phyloP scores from a whole-genome alignment of 148 eudicot genomes.

The Silene conica region DNA sequence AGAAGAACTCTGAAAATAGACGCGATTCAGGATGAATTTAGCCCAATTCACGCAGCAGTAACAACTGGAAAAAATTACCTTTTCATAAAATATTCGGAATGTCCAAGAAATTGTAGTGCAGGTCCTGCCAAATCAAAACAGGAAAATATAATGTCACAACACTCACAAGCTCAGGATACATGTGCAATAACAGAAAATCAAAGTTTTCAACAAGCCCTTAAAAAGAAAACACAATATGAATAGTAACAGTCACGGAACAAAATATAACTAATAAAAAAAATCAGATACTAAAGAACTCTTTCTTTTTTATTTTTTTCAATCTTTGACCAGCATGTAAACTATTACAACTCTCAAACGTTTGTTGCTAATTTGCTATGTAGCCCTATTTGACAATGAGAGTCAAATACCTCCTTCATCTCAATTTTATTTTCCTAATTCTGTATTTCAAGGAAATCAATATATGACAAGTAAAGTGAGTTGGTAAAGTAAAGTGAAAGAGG shows the following conservation, averaged over 20 bases:
- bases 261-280: neutral
- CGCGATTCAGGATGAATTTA: neutral
- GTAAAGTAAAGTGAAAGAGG: too few species aligned
- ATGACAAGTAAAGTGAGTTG: too few species aligned
- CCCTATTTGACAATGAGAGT: neutral
- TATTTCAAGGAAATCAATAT: too few species aligned
- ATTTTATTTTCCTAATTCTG: too few species aligned
- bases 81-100: constrained; percentile 93
- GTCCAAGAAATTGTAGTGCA: constrained; percentile 98
- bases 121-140: constrained; percentile 48
- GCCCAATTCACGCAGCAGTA: neutral
- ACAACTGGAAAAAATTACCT: constrained; percentile 41
- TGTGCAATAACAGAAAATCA: neutral
- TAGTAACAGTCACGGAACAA: neutral
- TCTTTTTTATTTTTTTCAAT: neutral
- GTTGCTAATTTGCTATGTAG: constrained; percentile 4
- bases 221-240: constrained; percentile 5
- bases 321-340: neutral
- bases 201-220: neutral
- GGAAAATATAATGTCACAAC: neutral
- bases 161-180: neutral
- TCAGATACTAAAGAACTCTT: neutral
- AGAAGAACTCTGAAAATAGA: neutral
- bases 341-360: neutral
- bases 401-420: neutral